phyloP scores from a whole-genome alignment of 2,329 filamentous ascomycete genomes.

The Xylariomycetidae sp. region DNA sequence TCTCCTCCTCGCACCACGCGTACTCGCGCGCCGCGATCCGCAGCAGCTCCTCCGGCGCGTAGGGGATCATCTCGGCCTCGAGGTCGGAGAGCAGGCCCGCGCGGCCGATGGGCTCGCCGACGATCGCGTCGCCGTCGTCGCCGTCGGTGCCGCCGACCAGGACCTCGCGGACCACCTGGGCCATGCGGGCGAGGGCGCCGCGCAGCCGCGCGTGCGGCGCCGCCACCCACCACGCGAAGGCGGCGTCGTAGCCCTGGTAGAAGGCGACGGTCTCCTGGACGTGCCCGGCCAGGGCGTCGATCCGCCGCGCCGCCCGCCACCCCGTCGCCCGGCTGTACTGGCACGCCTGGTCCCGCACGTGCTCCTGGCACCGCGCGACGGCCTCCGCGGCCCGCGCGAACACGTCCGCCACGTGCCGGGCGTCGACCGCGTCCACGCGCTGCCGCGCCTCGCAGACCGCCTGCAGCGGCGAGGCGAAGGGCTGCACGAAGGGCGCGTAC shows the following conservation, averaged over 20 bases:
- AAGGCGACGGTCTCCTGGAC: constrained; percentile 44
- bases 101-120: constrained; percentile 51
- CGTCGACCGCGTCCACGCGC: constrained; percentile 35
- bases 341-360: constrained; percentile 28
- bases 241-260: constrained; percentile 49
- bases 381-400: constrained; percentile 31
- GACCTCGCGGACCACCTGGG: constrained; percentile 27
- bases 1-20: constrained; percentile 49
- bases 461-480: constrained; percentile 36
- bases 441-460: constrained; percentile 43
- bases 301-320: constrained; percentile 38
- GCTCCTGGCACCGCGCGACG: constrained; percentile 26
- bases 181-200: constrained; percentile 31
- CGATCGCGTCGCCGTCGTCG: constrained; percentile 40
- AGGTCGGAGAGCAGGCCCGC: constrained; percentile 46
- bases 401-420: constrained; percentile 35
- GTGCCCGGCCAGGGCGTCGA: constrained; percentile 33
- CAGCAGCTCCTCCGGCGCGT: constrained; percentile 51
- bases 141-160: constrained; percentile 33
- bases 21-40: constrained; percentile 44
- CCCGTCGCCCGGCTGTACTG: constrained; percentile 36
- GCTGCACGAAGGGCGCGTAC: constrained; percentile 33
- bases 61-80: constrained; percentile 51
- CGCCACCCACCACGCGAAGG: constrained; percentile 51
- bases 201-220: constrained; percentile 37